Base-by-base conservation (phyloP, 768 basidiomycete genomes). In the Mycena amicta region DNA sequence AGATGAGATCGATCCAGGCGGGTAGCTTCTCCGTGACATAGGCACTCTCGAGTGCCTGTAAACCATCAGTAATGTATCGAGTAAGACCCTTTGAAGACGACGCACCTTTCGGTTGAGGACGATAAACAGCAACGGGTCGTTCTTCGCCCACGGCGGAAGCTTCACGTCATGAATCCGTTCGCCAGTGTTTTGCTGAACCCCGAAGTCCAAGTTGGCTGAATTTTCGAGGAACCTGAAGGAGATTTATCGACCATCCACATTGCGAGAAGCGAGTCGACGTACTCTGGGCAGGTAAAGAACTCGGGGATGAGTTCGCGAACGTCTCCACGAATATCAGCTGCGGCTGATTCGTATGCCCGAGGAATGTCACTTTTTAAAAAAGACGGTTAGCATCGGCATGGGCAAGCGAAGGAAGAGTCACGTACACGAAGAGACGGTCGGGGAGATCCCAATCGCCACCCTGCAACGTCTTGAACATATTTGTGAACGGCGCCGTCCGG, bases 391-490 rank as follows among this genome's bases (percentile, higher is more conserved):
- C 27, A 50, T 29, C 30, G 4, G 28, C 15, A 40, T 30, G 11
- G 31, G 39, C 27, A 53, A 18, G 47, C 33, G 22, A n/a, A 6
- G 5, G 23, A 18, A 33, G 37, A 6, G 22, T 5, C 16, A 69
- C 74, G n/a, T 55, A 88, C 90, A 81, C 85, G 70, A 94, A 95
- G 12, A 95, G 71, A 22, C 93, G 81, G 73, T 94, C 93, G 0
- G 95, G 95, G 16, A 97, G 73, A 75, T 98, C 95, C 88, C 94
- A 97, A 66, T 93, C 90, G 5, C 95, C 95, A 11, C 95, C 95
- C 85, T 96, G 77, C 29, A 97, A 73, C 2, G 91, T 93, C 74
- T 95, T 93, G 80, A 95, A 98, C 89, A 96, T 95, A 67, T 89
- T 87, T 25, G 94, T 95, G 70, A 90, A 98, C 0, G 95, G 95